phyloP scores from a whole-genome alignment of 495 filamentous ascomycete species.

The Astrothelium macrocarpum region DNA sequence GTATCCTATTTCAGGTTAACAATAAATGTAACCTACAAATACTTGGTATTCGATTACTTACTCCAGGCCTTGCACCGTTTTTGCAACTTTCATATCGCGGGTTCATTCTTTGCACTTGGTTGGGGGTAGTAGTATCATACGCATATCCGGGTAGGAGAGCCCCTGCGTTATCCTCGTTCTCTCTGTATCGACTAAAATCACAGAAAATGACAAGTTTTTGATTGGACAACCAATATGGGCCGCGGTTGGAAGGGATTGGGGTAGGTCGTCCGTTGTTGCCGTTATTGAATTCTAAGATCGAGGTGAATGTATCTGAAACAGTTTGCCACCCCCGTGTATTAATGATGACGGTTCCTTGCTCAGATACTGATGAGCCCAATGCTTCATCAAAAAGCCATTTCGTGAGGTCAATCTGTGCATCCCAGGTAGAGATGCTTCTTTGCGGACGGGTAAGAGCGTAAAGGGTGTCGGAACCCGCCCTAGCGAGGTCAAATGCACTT shows the following conservation, averaged over 20 bases:
- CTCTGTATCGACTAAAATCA: background rate
- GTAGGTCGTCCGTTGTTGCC: background rate
- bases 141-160: background rate
- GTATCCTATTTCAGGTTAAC: background rate
- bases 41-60: background rate
- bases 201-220: background rate
- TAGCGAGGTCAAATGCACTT: background rate
- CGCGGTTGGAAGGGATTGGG: background rate
- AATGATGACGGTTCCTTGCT: background rate
- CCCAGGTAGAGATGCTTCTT: background rate
- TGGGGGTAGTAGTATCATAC: background rate
- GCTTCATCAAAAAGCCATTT: background rate
- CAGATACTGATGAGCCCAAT: background rate
- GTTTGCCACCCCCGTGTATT: background rate
- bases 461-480: background rate
- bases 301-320: background rate
- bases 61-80: background rate
- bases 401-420: background rate
- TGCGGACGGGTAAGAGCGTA: background rate
- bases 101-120: background rate
- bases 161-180: background rate
- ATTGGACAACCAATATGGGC: background rate
- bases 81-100: background rate
- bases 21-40: background rate
- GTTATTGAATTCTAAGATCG: background rate